These are phyloP conservation scores for Cynanchum wilfordii DNA, from an alignment of 257 asterid species.

Conservation along the genomic window DNA sequence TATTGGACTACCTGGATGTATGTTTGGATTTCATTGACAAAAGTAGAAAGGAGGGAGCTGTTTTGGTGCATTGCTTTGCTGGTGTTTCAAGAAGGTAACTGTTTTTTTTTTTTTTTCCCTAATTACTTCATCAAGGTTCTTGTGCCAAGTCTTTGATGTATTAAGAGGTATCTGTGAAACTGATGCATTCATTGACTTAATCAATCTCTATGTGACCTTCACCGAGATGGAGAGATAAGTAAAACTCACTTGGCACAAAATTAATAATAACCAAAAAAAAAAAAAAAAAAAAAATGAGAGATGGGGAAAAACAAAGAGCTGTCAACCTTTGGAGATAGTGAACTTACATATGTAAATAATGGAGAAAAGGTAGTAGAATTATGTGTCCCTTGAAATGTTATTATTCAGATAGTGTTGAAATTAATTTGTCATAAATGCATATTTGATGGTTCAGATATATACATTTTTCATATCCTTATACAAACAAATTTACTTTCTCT, in stretches of 20 bases:
- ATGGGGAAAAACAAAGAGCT: not conserved
- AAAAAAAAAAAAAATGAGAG: not conserved
- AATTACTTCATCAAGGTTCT: not conserved
- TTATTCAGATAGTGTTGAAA: not conserved
- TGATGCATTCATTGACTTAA: not conserved
- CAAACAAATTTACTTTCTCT: not conserved
- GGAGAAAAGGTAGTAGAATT: not conserved
- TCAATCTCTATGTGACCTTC: not conserved
- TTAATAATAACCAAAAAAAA: not conserved
- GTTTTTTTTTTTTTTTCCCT: constrained; percentile 1
- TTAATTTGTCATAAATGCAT: not conserved
- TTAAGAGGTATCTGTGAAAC: not conserved
- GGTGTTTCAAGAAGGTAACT: constrained; percentile 95
- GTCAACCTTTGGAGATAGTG: not conserved
- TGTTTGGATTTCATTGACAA: constrained; percentile 86
- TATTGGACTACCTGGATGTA: constrained; percentile 81
- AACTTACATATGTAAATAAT: not conserved
- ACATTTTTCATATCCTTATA: not conserved
- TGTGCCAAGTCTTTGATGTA: not conserved
- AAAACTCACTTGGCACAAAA: not conserved
- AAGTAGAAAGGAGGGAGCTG: constrained; percentile 76
- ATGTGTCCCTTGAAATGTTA: not conserved
- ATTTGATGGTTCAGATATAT: not conserved
- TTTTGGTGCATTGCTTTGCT: constrained; percentile 96
- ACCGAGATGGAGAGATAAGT: not conserved